phyloP scores from a whole-genome alignment of 2,329 filamentous ascomycete genomes.

The Incumbomyces lentus region DNA sequence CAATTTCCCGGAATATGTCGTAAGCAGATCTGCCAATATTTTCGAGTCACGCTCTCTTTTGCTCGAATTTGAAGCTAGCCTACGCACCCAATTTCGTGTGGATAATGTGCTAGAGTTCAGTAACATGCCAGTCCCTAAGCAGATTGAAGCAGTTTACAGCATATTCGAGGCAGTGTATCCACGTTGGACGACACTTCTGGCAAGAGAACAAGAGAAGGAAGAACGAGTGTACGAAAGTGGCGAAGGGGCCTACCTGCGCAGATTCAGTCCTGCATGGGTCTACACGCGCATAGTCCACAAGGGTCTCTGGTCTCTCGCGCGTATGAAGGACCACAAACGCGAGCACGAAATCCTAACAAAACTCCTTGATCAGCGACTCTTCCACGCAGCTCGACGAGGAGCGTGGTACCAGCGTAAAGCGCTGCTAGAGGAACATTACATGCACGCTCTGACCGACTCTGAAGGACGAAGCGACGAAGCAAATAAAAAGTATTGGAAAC shows the following conservation, averaged over 20 bases:
- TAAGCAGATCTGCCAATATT: slow-evolving; percentile 80
- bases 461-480: slow-evolving; percentile 42
- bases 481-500: slow-evolving; percentile 75
- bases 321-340: slow-evolving; percentile 66
- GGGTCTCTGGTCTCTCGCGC: slow-evolving; percentile 64
- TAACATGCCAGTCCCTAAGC: slow-evolving; percentile 55
- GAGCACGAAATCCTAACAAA: slow-evolving; percentile 68
- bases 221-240: slow-evolving; percentile 65
- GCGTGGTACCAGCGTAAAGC: slow-evolving; percentile 95
- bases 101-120: slow-evolving; percentile 75
- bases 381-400: slow-evolving; percentile 74
- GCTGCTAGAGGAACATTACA: slow-evolving; percentile 88
- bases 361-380: slow-evolving; percentile 68
- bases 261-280: slow-evolving; percentile 83
- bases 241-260: slow-evolving; percentile 78
- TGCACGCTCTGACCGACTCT: slow-evolving; percentile 52
- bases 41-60: slow-evolving; percentile 66
- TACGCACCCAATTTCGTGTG: slow-evolving; percentile 69
- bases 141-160: slow-evolving; percentile 56
- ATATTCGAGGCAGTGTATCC: slow-evolving; percentile 66
- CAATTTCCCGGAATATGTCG: slow-evolving; percentile 83
- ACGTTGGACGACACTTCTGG: slow-evolving; percentile 65
- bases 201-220: slow-evolving; percentile 69
- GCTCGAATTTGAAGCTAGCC: slow-evolving; percentile 79
- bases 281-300: slow-evolving; percentile 93